Evolutionary conservation across 805 yeast genomes (phyloP).

Genomic region (Yamadazyma sp.): DNA sequence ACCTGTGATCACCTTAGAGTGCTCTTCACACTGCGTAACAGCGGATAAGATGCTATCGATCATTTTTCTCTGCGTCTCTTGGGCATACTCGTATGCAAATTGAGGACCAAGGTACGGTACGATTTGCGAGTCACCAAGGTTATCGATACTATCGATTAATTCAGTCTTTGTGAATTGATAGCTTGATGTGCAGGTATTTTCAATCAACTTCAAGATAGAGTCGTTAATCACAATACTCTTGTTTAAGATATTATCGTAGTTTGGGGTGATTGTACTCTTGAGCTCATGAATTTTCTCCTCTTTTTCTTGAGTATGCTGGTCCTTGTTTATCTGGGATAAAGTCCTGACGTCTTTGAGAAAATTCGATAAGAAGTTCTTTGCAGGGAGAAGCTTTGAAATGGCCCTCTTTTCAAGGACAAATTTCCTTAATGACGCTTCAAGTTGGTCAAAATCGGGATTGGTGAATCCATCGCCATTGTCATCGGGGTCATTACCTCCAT

Average conservation of each 20-base stretch:
- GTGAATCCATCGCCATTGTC: conserved; percentile 30
- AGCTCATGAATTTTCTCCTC: conserved; percentile 47
- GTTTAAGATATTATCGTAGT: conserved; percentile 52
- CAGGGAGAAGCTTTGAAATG: conserved; percentile 85
- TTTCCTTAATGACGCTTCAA: conserved; percentile 81
- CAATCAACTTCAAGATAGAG: conserved; percentile 61
- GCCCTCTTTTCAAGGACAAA: conserved; percentile 89
- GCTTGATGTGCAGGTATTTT: conserved; percentile 53
- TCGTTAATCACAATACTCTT: conserved; percentile 58
- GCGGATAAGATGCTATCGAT: conserved; percentile 62
- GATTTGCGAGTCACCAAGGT: conserved; percentile 51
- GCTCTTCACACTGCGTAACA: conserved; percentile 63
- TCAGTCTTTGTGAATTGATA: conserved; percentile 60
- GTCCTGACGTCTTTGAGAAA: conserved; percentile 62
- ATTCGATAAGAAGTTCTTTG: conserved; percentile 79
- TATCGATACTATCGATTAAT: conserved; percentile 52
- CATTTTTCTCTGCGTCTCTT: conserved; percentile 65
- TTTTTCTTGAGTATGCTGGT: conserved; percentile 51
- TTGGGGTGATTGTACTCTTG: conserved; percentile 55
- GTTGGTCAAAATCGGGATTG: conserved; percentile 63
- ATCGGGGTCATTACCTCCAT: conserved; percentile 25
- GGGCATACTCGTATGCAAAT: conserved; percentile 68
- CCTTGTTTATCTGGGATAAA: conserved; percentile 62
- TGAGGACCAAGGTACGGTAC: conserved; percentile 62
- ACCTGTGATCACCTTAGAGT: conserved; percentile 63